Base-by-base conservation (phyloP, 306 rosid genomes). In the Adenanthera pavonina region DNA sequence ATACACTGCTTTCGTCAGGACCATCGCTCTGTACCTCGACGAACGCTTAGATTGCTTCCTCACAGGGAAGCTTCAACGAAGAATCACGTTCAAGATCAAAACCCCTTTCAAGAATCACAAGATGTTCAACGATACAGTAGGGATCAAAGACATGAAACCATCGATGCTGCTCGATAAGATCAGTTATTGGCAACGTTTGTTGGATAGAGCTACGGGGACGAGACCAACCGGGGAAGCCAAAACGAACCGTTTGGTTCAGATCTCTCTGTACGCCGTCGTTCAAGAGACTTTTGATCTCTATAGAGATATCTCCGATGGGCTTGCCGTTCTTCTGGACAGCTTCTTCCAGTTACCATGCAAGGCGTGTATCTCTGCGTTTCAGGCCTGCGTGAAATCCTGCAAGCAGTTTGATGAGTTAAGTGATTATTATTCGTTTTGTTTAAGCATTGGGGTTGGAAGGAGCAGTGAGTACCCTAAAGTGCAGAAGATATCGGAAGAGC, bases 381-480 rank as follows among this genome's bases (percentile, higher is more conserved):
- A 91, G 30, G 91, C 97, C 8, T 92, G 97, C 53, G 86, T 87
- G 2, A 90, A 89, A 80, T 92, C 99, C 0, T 86, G 87, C 1
- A 92, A 89, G 69, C 99, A 95, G 68, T 95, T 93, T 66, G 92
- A 92, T 9, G 94, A 92, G 34, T 80, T 93, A 6, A 84, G 93
- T 2, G 34, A n/a, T 19, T 95, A 90, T 54, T 95, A 93, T 54
- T 85, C 74, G 0, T 52, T 86, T 36, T 95, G 99, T 59, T 48
- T 69, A 52, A 85, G 80, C 82, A 81, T 87, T 56, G 92, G 99
- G 4, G 84, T 92, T 65, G 99, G 99, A 2, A 87, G 94, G 78
- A 87, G 94, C n/a, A 88, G 86, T n/a, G 98, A 95, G n/a, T 95
- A 92, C 52, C 98, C 98, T 1, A 85, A 80, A 43, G 90, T 93